Evolutionary conservation across 768 basidiomycete species (phyloP), one percentile per base, ranked within the genome.

Genomic region (Serendipita sp.): DNA sequence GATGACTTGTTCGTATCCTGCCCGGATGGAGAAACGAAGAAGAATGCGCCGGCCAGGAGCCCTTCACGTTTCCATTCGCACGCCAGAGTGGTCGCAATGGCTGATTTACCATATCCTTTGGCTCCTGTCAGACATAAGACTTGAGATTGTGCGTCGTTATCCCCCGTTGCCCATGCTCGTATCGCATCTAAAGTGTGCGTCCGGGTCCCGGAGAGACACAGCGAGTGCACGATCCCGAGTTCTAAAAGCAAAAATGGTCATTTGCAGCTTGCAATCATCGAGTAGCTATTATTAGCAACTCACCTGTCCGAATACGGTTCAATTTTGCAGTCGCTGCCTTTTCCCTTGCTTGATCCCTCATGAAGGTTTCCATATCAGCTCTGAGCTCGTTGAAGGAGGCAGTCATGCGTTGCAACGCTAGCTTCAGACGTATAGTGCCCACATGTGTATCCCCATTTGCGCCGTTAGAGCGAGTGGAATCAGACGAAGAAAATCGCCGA

Each of bases 401-500:
- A 9, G 7, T 20, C n/a, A 48, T 28, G 7, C 45, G n/a, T 28
- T 48, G 20, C n/a, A 17, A 20, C 9, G 45, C 45, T 5, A 48
- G 7, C n/a, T 5, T n/a, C 7, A 48, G 45, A 20, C 45, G n/a
- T 17, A 28, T 20, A 48, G 7, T 17, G 45, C 7, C n/a, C 7
- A 38, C 34, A 38, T 5, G 5, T 7, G 7, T 48, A 48, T 7
- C 45, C 5, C 45, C 26, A 7, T 48, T 20, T 7, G 7, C 9
- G n/a, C n/a, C n/a, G 45, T 20, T 20, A 28, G 53, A 58, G 17
- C 31, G 22, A 58, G 53, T 5, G 22, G 53, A 58, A 26, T 22
- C 53, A 9, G 53, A 58, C 17, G 53, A 58, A 24, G 53, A 58
- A 9, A 58, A 31, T n/a, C 53, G 53, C 9, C 53, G 53, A n/a